A percentile compares a stretch with the other conserved stretches of the same genome.
phyloP scores from a whole-genome alignment of 257 asterid genomes.

The Anisodus tanguticus region DNA sequence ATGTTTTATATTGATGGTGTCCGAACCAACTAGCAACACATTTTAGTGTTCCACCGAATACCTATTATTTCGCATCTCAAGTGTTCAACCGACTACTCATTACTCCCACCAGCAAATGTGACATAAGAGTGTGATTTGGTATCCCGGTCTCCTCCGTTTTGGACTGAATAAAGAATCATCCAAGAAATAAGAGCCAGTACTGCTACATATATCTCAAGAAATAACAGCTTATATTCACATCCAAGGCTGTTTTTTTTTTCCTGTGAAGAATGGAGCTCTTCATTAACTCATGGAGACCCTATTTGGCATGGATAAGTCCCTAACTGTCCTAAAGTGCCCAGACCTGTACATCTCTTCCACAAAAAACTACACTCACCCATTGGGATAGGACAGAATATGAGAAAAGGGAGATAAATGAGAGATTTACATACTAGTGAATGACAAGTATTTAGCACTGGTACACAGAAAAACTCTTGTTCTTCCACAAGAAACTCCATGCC shows the following conservation, averaged over 20 bases:
- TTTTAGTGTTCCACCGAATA: neutral
- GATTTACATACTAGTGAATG: conserved; percentile 34
- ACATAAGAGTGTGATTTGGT: neutral
- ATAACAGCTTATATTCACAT: conserved; percentile 28
- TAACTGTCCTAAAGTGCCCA: conserved; percentile 27
- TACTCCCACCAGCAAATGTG: neutral
- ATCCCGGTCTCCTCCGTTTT: neutral
- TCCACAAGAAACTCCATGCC: conserved; percentile 69
- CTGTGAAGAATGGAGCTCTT: neutral
- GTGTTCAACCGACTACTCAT: neutral
- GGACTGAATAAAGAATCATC: neutral
- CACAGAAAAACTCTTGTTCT: conserved; percentile 71
- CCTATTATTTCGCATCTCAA: neutral
- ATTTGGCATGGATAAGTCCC: neutral
- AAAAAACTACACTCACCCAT: conserved; percentile 21
- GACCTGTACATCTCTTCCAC: conserved; percentile 37
- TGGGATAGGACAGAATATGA: conserved; percentile 23
- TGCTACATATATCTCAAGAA: neutral
- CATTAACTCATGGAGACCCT: conserved; percentile 19
- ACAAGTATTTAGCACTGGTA: conserved; percentile 53
- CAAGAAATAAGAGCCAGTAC: neutral
- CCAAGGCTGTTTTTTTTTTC: neutral
- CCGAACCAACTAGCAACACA: neutral
- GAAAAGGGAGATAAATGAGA: conserved; percentile 3
- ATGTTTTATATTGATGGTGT: neutral